A percentile compares a stretch with the other conserved stretches of the same genome.
Conservation (phyloP, 2,329 filamentous ascomycete genomes). For the Sarocladiaceae sp. region DNA sequence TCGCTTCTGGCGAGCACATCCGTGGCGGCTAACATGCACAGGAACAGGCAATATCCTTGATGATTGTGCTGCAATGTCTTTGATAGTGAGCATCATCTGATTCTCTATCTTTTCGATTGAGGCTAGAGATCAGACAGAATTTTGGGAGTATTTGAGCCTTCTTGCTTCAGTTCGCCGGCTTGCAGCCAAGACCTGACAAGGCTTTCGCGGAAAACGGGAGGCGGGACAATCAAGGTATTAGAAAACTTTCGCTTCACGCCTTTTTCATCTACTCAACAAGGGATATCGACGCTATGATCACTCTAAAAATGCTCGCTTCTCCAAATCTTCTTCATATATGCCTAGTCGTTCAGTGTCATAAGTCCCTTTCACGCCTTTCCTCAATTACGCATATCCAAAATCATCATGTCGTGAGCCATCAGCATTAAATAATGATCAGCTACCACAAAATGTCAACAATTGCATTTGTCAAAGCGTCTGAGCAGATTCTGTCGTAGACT, state of each 20-base stretch:
- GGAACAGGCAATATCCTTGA: no score
- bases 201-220: no score
- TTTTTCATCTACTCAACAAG: neutral
- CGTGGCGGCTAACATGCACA: no score
- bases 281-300: constrained; percentile 3
- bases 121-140: no score
- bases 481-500: constrained; percentile 17
- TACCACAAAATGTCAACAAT: neutral
- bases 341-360: constrained; percentile 3
- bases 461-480: neutral
- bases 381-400: neutral
- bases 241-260: neutral
- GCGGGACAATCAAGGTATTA: constrained; percentile 12
- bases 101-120: no score
- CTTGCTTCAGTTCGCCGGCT: no score
- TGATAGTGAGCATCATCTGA: no score
- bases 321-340: neutral
- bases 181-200: no score
- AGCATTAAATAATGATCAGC: constrained; percentile 1
- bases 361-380: neutral
- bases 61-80: no score
- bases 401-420: neutral
- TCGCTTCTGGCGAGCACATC: no score
- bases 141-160: no score
- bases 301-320: neutral